Base-by-base conservation (phyloP, 1,284 basidiomycete genomes). In the Agroathelia rolfsii region DNA sequence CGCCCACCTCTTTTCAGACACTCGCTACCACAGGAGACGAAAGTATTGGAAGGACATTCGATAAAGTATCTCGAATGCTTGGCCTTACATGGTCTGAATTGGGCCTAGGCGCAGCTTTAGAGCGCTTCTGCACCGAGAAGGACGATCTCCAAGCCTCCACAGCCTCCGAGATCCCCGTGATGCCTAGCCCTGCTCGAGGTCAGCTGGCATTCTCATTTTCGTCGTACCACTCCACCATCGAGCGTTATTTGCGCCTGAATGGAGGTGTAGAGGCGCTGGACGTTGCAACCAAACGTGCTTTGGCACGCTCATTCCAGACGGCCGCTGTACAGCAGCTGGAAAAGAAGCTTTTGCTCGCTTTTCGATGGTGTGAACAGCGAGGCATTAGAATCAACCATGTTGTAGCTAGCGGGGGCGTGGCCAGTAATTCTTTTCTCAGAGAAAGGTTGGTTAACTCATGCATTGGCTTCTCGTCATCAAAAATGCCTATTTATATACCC, bases 381-480 rank as follows among this genome's bases (percentile, higher is more conserved):
- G 59, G 59, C 9, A 46, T 76, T 23, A 39, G 50, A 9, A 53
- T 83, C 24, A 45, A 51, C 12, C 59, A 74, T 41, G 45, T 96
- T 9, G 84, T 94, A 1, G 76, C 86, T 7, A 87, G 84, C 38
- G 92, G 92, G 1, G 92, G 92, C 2, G 92, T 96, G 0, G 92
- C 88, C 10, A 87, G 85, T 42, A 96, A 96, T 45, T 30, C 49
- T 21, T 77, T 68, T 42, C 55, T 95, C 36, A 61, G 87, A 22
- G 44, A 64, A 32, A 62, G 73, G 87, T 84, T 32, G 28, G 64
- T 43, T 6, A 0, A 3, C 26, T n/a, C n/a, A n/a, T 28, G n/a
- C 3, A 22, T 22, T 7, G 10, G 24, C 24, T 15, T 7, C 31
- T 24, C 17, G 8, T 25, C 7, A n/a, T 13, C 17, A 11, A 28